Conservation (phyloP, 2,329 filamentous ascomycete genomes). For the Xylaria sp. region DNA sequence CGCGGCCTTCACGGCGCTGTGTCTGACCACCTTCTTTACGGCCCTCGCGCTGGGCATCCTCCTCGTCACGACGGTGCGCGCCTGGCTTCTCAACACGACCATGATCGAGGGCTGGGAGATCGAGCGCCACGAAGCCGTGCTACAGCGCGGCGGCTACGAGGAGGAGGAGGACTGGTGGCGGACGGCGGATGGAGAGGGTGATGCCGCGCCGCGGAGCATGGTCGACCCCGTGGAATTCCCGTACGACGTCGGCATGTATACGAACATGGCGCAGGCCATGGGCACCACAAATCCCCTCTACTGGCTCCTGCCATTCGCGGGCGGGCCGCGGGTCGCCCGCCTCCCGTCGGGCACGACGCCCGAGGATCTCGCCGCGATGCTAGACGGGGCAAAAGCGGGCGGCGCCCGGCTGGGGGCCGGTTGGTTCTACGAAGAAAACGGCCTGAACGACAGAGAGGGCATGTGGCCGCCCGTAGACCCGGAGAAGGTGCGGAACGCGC, state of each 20-base stretch:
- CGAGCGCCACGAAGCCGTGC: slow-evolving; percentile 69
- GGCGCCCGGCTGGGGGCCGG: slow-evolving; percentile 51
- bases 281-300: slow-evolving; percentile 70
- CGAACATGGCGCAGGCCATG: slow-evolving; percentile 81
- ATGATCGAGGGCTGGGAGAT: slow-evolving; percentile 85
- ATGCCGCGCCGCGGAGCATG: slow-evolving; percentile 56
- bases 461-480: slow-evolving; percentile 73
- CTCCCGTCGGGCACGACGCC: slow-evolving; percentile 42
- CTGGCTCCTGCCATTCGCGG: slow-evolving; percentile 77
- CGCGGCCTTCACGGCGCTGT: slow-evolving; percentile 68
- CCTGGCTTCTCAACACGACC: slow-evolving; percentile 75
- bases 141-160: slow-evolving; percentile 54
- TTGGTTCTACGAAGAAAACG: slow-evolving; percentile 78
- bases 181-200: slow-evolving; percentile 46
- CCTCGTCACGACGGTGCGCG: slow-evolving; percentile 68
- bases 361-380: slow-evolving; percentile 23
- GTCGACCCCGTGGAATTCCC: slow-evolving; percentile 79
- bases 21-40: slow-evolving; percentile 66
- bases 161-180: slow-evolving; percentile 52
- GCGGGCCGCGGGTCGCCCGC: slow-evolving; percentile 56
- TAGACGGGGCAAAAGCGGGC: slow-evolving; percentile 9
- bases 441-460: slow-evolving; percentile 72
- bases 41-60: slow-evolving; percentile 72
- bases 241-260: slow-evolving; percentile 80
- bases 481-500: slow-evolving; percentile 63